Evolutionary conservation across 1,284 basidiomycete species (phyloP).

Genomic region (Meira miltonrushii): DNA sequence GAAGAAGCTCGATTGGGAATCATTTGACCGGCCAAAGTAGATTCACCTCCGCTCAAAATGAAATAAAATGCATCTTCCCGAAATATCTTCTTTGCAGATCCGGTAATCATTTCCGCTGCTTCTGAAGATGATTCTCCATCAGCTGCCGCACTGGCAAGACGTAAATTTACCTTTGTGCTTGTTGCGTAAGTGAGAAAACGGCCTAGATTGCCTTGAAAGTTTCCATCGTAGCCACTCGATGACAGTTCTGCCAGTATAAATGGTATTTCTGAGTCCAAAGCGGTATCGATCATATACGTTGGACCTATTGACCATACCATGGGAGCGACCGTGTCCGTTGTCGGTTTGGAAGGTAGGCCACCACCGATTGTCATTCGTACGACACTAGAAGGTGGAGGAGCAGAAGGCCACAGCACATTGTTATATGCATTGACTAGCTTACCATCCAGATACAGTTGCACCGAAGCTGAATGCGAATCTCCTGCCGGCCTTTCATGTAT

Average conservation of each 20-base stretch:
- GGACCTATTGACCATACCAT: conserved; percentile 41
- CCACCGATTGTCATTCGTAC: conserved; percentile 29
- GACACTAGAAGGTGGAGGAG: conserved; percentile 13
- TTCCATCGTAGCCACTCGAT: conserved; percentile 32
- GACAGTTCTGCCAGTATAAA: conserved; percentile 32
- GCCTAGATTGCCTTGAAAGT: conserved; percentile 40
- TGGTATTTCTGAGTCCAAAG: conserved; percentile 32
- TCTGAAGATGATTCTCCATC: conserved; percentile 28
- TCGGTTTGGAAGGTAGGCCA: conserved; percentile 20
- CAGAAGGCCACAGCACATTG: conserved; percentile 23
- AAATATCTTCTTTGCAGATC: conserved; percentile 26
- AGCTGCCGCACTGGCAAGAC: conserved; percentile 24
- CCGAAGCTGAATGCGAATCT: conserved; percentile 22
- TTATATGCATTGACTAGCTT: conserved; percentile 30
- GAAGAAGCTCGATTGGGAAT: conserved; percentile 5
- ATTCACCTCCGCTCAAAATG: conserved; percentile 20
- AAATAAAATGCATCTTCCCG: conserved; percentile 33
- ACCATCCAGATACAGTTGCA: conserved; percentile 39
- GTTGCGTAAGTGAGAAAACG: conserved; percentile 40
- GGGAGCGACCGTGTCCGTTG: conserved; percentile 14
- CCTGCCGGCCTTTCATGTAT: conserved; percentile 30
- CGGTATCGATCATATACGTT: conserved; percentile 31
- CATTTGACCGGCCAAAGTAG: conserved; percentile 23
- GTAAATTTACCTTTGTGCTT: conserved; percentile 35
- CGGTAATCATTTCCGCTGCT: conserved; percentile 33